Percentiles rank a stretch among this genome's conserved stretches.
These are phyloP conservation scores for Leccinum subtestaceum DNA, from an alignment of 768 basidiomycete species.

Conservation along the genomic window DNA sequence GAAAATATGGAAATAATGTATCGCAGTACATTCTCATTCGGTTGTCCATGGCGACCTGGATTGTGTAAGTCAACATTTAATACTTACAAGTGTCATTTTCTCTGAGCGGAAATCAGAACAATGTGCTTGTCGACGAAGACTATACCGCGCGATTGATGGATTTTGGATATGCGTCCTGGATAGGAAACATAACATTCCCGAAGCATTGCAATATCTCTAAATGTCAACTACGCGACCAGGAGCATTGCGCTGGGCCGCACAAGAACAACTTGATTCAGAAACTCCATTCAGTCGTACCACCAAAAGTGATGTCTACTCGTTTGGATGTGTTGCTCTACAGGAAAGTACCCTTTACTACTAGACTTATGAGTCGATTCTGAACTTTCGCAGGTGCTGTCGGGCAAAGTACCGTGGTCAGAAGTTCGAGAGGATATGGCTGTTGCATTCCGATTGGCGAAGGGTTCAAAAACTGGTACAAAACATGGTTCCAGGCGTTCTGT, in stretches of 20 bases:
- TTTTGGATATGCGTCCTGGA: too few relatives aligned
- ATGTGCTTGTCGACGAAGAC: not conserved
- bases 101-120: too few relatives aligned
- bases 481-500: constrained; percentile 78
- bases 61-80: not conserved
- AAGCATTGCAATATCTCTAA: too few relatives aligned
- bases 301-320: not conserved
- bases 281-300: too few relatives aligned
- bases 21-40: not conserved
- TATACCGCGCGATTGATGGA: not conserved
- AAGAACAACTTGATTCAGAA: too few relatives aligned
- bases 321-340: not conserved
- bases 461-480: constrained; percentile 78
- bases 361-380: not conserved
- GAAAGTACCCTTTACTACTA: not conserved
- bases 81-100: not conserved
- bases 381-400: not conserved
- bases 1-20: not conserved
- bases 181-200: too few relatives aligned
- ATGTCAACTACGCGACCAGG: too few relatives aligned
- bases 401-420: not conserved
- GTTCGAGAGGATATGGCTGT: not conserved
- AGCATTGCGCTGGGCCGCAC: too few relatives aligned
- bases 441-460: not conserved
- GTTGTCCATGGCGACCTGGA: not conserved